Evolutionary conservation across 116 monocot species (phyloP), one percentile per base, ranked within the genome.

Genomic region (Trichopus zeylanicus): DNA sequence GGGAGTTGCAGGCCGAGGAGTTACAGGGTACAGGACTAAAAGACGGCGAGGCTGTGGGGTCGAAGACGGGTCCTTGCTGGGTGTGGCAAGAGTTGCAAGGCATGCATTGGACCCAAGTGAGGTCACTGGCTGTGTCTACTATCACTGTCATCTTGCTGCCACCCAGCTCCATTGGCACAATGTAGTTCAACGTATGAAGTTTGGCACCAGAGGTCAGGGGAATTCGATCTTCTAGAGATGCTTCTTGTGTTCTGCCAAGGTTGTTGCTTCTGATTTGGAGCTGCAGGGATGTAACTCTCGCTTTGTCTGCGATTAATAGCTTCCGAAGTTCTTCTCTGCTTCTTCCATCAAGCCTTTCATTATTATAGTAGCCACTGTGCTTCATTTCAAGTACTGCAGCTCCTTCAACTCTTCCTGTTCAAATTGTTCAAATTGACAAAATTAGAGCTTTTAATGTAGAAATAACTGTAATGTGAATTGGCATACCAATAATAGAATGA

Each of bases 41-140:
- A 46, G 89, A 73, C 5, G 69, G 25, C 3, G 88, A 88, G 8
- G 53, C 26, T 2, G 83, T 51, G 22, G 88, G 88, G 39, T 89
- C 81, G 68, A 75, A 89, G 29, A 89, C 66, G 2, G 90, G 90
- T 49, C 69, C 76, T 31, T 69, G 60, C 51, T 90, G 81, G 63
- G 38, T 57, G 71, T 90, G 82, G 79, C 90, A 90, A 48, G 56
- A 76, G 3, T 33, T 13, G 78, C 89, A 89, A 24, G 87, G 87
- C 54, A 53, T 69, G 81, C 86, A 86, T 51, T 91, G 91, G 15
- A 86, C 64, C 91, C 91, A 91, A 28, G 91, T 80, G 48, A 91
- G 86, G 56, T 89, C 94, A 68, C 88, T 94, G 4, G 89, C 94
- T 0, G 94, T 95, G 78, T 95, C 94, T 19, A 89, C 83, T 15